These are phyloP conservation scores for Straminergon stramineum DNA, from an alignment of 225 moss, liverwort and hornwort genomes.

Conservation along the genomic window DNA sequence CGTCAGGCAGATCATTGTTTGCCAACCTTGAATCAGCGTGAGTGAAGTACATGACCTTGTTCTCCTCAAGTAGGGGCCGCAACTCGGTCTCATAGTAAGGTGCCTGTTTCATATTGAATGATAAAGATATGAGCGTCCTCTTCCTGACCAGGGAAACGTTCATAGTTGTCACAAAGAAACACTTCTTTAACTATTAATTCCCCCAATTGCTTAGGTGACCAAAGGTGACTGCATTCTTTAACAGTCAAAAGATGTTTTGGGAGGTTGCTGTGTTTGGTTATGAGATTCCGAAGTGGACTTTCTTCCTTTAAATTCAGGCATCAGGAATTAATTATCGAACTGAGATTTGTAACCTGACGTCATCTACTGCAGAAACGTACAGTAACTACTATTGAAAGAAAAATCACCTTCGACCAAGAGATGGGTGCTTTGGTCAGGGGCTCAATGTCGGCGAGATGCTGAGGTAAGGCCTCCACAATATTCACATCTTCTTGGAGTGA, in stretches of 20 bases:
- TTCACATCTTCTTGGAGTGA: conserved; percentile 65
- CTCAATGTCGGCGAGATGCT: conserved; percentile 28
- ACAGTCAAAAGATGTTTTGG: background rate
- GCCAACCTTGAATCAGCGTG: conserved; percentile 73
- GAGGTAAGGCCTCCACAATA: conserved; percentile 70
- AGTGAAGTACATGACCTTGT: conserved; percentile 49
- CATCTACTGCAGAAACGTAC: background rate
- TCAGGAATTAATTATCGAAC: background rate
- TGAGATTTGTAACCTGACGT: background rate
- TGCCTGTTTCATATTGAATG: conserved; percentile 24
- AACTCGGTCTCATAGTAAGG: conserved; percentile 51
- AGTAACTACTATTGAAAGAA: background rate
- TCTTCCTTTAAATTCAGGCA: background rate
- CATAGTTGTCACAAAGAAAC: background rate
- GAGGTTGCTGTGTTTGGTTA: background rate
- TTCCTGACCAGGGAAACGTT: background rate
- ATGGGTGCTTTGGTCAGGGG: conserved; percentile 68
- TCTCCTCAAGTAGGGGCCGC: conserved; percentile 37
- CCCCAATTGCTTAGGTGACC: background rate
- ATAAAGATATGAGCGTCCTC: background rate
- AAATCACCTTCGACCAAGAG: conserved; percentile 89
- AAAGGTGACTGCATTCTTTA: too few relatives aligned
- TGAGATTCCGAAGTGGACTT: background rate
- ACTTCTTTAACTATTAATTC: background rate
- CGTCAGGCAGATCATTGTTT: conserved; percentile 56